Conservation (phyloP, 176 grass and related monocot genomes). For the Ampelocalamus luodianensis region DNA sequence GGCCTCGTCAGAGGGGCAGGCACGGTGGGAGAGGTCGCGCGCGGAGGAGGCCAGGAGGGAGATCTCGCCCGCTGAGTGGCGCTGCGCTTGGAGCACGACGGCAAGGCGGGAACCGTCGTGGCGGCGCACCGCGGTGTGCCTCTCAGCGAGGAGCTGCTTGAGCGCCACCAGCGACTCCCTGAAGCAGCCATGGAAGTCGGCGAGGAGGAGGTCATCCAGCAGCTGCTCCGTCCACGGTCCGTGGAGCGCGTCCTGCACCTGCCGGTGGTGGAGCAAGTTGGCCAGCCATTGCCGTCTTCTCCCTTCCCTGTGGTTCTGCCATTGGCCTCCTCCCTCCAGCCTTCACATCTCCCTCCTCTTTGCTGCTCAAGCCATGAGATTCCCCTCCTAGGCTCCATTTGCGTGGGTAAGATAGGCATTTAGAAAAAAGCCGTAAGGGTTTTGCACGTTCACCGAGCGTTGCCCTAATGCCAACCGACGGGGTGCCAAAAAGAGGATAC, state of each 20-base stretch:
- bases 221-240: slow-evolving; percentile 56
- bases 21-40: slow-evolving; percentile 51
- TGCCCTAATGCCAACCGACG: too few relatives aligned
- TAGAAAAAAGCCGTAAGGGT: too few relatives aligned
- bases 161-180: slow-evolving; percentile 51
- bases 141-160: slow-evolving; percentile 55
- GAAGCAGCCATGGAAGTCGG: slow-evolving; percentile 63
- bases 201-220: slow-evolving; percentile 62
- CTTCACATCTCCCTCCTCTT: too few relatives aligned
- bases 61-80: slow-evolving; percentile 50
- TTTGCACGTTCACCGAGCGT: too few relatives aligned
- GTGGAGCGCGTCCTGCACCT: slow-evolving; percentile 58
- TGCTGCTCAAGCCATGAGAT: too few relatives aligned
- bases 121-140: slow-evolving; percentile 47
- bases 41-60: slow-evolving; percentile 41
- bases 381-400: too few relatives aligned
- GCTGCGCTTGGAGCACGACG: slow-evolving; percentile 53
- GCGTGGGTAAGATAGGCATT: too few relatives aligned
- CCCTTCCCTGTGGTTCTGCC: too few relatives aligned
- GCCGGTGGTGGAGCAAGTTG: slow-evolving; percentile 59
- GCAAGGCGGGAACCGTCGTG: slow-evolving; percentile 53
- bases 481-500: too few relatives aligned
- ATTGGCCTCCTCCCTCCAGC: too few relatives aligned
- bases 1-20: slow-evolving; percentile 42
- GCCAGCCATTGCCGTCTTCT: too few relatives aligned